Evolutionary conservation across 2,329 filamentous ascomycete genomes (phyloP).

Genomic region (Acephala macrosclerotiorum): DNA sequence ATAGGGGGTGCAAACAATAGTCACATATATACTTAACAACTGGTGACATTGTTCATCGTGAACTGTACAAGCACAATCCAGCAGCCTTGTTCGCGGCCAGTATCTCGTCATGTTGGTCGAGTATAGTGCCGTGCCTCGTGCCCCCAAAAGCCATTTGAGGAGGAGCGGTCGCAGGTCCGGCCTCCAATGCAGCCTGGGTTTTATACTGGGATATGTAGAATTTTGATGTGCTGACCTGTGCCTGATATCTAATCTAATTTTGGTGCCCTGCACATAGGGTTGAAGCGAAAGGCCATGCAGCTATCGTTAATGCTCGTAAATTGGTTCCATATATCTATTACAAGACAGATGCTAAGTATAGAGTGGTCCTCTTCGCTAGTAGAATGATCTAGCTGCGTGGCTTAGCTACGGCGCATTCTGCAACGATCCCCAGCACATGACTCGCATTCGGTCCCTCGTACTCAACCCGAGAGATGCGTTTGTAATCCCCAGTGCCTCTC

Average conservation of each 20-base stretch:
- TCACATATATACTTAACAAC: conserved; percentile 15
- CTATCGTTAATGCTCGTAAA: conserved; percentile 15
- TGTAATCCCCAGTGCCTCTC: conserved; percentile 16
- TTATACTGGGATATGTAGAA: conserved; percentile 13
- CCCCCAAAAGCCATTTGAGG: conserved; percentile 1
- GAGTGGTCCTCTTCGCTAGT: conserved; percentile 15
- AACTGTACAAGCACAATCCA: conserved; percentile 11
- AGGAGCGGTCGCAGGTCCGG: conserved; percentile 16
- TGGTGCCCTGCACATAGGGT: conserved; percentile 12
- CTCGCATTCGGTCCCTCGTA: conserved; percentile 18
- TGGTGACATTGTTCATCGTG: conserved; percentile 9
- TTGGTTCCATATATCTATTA: conserved; percentile 14
- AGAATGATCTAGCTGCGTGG: conserved; percentile 6
- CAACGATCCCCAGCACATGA: conserved; percentile 19
- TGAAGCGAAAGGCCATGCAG: conserved; percentile 16
- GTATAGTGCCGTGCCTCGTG: conserved; percentile 16
- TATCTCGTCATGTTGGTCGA: conserved; percentile 10
- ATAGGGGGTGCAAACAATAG: conserved; percentile 15
- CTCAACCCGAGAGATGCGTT: conserved; percentile 18
- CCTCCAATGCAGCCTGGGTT: conserved; percentile 16
- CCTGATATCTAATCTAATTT: conserved; percentile 10
- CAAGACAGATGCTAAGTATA: conserved; percentile 17
- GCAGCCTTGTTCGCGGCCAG: conserved; percentile 9
- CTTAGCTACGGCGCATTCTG: conserved; percentile 12
- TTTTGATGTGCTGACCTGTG: conserved; percentile 12